These are phyloP conservation scores for Trichoderma sp. DNA, from an alignment of 2,329 filamentous ascomycete species.

Conservation along the genomic window DNA sequence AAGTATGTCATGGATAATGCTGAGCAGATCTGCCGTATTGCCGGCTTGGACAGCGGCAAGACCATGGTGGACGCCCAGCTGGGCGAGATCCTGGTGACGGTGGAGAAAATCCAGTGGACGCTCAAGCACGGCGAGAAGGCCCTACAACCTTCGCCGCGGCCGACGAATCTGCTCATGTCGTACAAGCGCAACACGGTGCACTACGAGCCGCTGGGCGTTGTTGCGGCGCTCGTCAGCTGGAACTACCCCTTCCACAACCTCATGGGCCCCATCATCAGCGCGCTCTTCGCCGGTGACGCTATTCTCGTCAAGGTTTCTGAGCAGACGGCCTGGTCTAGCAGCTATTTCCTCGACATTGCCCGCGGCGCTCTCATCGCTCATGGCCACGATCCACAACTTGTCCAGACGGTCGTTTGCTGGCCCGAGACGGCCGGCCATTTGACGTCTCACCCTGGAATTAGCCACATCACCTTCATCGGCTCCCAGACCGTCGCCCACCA, in stretches of 20 bases:
- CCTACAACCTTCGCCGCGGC: conserved; percentile 66
- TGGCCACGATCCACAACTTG: conserved; percentile 75
- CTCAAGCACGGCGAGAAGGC: conserved; percentile 85
- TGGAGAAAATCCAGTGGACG: conserved; percentile 93
- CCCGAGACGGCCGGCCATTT: conserved; percentile 77
- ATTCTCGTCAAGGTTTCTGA: conserved; percentile 94
- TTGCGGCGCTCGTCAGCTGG: conserved; percentile 92
- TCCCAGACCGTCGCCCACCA: conserved; percentile 82
- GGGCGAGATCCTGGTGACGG: conserved; percentile 91
- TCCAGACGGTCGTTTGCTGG: conserved; percentile 87
- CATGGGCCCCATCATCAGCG: conserved; percentile 84
- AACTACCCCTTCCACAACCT: conserved; percentile 98
- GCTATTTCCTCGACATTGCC: conserved; percentile 77
- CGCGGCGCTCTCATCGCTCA: conserved; percentile 77
- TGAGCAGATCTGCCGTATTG: conserved; percentile 78
- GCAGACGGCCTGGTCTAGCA: conserved; percentile 88
- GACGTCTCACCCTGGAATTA: conserved; percentile 79
- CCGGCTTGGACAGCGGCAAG: conserved; percentile 92
- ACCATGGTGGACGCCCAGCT: conserved; percentile 92
- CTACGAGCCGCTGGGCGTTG: conserved; percentile 91
- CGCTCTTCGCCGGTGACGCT: conserved; percentile 86
- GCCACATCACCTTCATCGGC: conserved; percentile 94
- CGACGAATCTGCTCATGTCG: conserved; percentile 89
- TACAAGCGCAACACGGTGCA: conserved; percentile 90
- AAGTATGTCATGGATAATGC: conserved; percentile 86